phyloP scores from a whole-genome alignment of 495 filamentous ascomycete genomes.

The Xylaria longipes region DNA sequence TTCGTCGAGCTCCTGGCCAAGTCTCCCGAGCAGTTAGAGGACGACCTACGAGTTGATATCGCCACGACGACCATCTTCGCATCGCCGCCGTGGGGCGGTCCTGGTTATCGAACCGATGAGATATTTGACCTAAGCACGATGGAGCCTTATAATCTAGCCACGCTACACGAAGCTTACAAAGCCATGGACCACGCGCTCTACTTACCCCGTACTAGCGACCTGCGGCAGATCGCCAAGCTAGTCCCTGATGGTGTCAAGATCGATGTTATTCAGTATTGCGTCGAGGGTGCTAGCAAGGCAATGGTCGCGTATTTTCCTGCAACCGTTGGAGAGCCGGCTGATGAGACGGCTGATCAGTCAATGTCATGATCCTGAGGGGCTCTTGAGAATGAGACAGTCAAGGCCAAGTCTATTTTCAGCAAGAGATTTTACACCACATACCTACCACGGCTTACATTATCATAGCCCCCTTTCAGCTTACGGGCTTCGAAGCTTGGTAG shows the following conservation, averaged over 20 bases:
- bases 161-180: slow-evolving; percentile 66
- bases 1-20: slow-evolving; percentile 43
- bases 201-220: slow-evolving; percentile 85
- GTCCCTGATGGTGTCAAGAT: slow-evolving; percentile 54
- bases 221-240: slow-evolving; percentile 78
- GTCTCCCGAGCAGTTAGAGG: slow-evolving; percentile 37
- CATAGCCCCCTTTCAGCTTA: background rate
- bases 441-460: background rate
- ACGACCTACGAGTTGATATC: slow-evolving; percentile 44
- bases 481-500: background rate
- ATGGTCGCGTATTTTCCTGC: slow-evolving; percentile 61
- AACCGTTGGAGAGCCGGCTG: background rate
- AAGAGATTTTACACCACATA: background rate
- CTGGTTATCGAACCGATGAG: slow-evolving; percentile 74
- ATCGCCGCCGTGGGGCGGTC: slow-evolving; percentile 95
- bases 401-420: background rate
- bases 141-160: slow-evolving; percentile 78
- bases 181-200: slow-evolving; percentile 69
- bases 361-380: background rate
- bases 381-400: background rate
- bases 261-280: slow-evolving; percentile 88
- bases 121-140: slow-evolving; percentile 88
- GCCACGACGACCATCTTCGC: slow-evolving; percentile 73
- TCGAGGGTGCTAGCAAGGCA: slow-evolving; percentile 86
- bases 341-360: background rate